These are phyloP conservation scores for Tubosaeta brunneosetosa DNA, from an alignment of 768 basidiomycete genomes.

Conservation along the genomic window DNA sequence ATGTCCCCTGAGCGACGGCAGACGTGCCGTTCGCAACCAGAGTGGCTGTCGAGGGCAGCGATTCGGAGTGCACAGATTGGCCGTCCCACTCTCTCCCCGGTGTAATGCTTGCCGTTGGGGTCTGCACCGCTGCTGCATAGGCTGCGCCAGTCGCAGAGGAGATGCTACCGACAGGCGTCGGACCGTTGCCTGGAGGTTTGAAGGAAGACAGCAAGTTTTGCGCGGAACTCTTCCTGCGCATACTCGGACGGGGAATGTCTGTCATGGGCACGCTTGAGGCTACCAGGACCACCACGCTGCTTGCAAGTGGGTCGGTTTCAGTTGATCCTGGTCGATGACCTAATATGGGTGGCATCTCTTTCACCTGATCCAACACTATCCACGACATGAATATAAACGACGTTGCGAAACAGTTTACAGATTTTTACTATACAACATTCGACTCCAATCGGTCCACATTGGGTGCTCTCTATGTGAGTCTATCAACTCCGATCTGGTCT, in stretches of 20 bases:
- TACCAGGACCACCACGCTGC: neutral
- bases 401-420: conserved; percentile 74
- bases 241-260: conserved; percentile 44
- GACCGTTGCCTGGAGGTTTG: conserved; percentile 35
- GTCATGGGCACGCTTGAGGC: conserved; percentile 28
- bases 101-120: conserved; percentile 36
- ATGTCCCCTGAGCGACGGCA: conserved; percentile 52
- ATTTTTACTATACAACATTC: conserved; percentile 82
- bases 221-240: conserved; percentile 83
- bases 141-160: conserved; percentile 35
- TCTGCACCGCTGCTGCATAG: conserved; percentile 34
- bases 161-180: conserved; percentile 31
- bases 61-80: conserved; percentile 57
- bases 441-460: conserved; percentile 58
- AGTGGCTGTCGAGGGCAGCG: conserved; percentile 36
- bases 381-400: conserved; percentile 53
- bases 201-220: conserved; percentile 79
- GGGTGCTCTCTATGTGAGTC: conserved; percentile 71
- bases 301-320: neutral
- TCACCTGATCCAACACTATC: conserved; percentile 8
- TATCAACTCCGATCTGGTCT: conserved; percentile 23
- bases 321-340: conserved; percentile 10
- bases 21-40: conserved; percentile 34
- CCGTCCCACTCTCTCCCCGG: conserved; percentile 64
- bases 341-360: conserved; percentile 11